These are phyloP conservation scores for Pseudogymnoascus sp. DNA, from an alignment of 2,329 filamentous ascomycete genomes.

Conservation along the genomic window DNA sequence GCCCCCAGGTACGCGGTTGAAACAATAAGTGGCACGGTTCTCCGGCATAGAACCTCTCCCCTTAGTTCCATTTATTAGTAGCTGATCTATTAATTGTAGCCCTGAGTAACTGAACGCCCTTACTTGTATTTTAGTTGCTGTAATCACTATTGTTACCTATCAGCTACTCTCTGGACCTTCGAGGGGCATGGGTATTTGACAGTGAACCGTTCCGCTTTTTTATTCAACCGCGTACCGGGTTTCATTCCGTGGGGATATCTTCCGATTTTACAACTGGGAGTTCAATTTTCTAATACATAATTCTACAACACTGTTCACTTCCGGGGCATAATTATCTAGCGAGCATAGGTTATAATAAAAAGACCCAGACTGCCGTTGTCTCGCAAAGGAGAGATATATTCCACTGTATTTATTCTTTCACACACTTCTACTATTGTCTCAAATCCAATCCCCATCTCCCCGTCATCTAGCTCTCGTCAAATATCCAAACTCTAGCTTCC, in stretches of 20 bases:
- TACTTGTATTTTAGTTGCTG: too few relatives aligned
- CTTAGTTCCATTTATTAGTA: too few relatives aligned
- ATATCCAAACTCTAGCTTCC: neutral
- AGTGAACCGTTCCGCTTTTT: too few relatives aligned
- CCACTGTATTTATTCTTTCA: neutral
- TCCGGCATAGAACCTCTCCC: too few relatives aligned
- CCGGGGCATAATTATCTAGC: neutral
- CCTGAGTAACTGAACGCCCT: too few relatives aligned
- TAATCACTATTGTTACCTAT: too few relatives aligned
- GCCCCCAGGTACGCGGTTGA: too few relatives aligned
- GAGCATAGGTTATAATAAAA: neutral
- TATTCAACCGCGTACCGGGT: too few relatives aligned
- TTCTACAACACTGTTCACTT: neutral
- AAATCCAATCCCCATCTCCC: neutral
- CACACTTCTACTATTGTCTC: neutral
- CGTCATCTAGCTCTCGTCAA: neutral
- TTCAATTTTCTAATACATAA: neutral
- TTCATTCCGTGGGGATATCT: neutral
- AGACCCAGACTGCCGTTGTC: neutral
- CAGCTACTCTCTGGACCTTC: too few relatives aligned
- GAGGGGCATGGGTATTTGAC: too few relatives aligned
- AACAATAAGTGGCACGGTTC: too few relatives aligned
- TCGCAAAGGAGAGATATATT: neutral
- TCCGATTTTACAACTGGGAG: neutral
- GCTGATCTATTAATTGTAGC: too few relatives aligned